A percentile compares a stretch with the other conserved stretches of the same genome.
Conservation (phyloP, 202 grass and related monocot species). For the Schoenoplectus triqueter region DNA sequence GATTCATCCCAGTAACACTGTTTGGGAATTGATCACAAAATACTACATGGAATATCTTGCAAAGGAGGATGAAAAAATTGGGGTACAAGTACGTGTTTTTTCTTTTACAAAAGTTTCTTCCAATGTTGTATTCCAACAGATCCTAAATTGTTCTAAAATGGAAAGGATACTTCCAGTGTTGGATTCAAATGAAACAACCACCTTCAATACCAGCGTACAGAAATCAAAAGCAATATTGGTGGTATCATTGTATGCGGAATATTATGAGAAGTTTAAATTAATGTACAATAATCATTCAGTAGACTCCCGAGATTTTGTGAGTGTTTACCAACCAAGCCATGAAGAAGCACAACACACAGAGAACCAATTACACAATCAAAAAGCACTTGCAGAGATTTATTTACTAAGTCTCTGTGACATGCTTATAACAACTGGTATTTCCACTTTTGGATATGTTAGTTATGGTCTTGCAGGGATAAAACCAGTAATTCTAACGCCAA, state of each 20-base stretch:
- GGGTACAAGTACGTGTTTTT: conserved; percentile 64
- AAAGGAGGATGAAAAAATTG: conserved; percentile 46
- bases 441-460: conserved; percentile 49
- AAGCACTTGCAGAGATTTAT: conserved; percentile 46
- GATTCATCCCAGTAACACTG: conserved; percentile 58
- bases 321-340: conserved; percentile 46
- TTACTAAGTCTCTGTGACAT: conserved; percentile 44
- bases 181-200: not conserved
- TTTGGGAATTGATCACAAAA: conserved; percentile 54
- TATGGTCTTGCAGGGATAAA: conserved; percentile 31
- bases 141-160: conserved; percentile 47
- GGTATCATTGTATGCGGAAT: not conserved
- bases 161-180: not conserved
- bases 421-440: conserved; percentile 35
- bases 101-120: conserved; percentile 33
- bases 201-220: not conserved
- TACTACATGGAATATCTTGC: conserved; percentile 54
- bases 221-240: not conserved
- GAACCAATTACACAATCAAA: conserved; percentile 36
- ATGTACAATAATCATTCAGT: conserved; percentile 38
- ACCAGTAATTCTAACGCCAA: conserved; percentile 13
- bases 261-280: not conserved
- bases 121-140: conserved; percentile 49
- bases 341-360: conserved; percentile 39
- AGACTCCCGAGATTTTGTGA: conserved; percentile 31